Percentiles rank a stretch among this genome's conserved stretches.
Conservation (phyloP, 768 basidiomycete species). For the Mycena vulgaris region DNA sequence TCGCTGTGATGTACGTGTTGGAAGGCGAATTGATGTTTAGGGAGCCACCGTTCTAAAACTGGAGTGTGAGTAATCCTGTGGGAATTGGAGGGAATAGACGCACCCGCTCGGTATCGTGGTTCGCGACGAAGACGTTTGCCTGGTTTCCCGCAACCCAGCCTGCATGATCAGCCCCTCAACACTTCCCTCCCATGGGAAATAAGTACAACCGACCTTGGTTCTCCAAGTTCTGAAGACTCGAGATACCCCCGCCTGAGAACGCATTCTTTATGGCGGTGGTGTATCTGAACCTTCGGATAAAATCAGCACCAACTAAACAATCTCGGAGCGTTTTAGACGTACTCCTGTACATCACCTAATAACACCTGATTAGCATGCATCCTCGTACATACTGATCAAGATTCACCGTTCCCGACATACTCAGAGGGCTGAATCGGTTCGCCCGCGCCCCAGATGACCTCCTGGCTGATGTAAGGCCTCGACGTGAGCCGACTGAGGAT, state of each 20-base stretch:
- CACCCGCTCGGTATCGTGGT: constrained; percentile 80
- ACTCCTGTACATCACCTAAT: constrained; percentile 77
- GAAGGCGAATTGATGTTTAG: constrained; percentile 73
- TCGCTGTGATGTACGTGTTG: constrained; percentile 75
- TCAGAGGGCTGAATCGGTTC: constrained; percentile 70
- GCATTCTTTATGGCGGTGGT: constrained; percentile 66
- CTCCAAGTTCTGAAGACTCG: constrained; percentile 66
- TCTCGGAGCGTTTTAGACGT: neutral
- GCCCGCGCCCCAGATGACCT: constrained; percentile 67
- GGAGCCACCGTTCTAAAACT: constrained; percentile 63
- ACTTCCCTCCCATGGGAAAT: neutral
- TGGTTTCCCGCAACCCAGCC: constrained; percentile 69
- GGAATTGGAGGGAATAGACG: constrained; percentile 20
- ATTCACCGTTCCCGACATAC: constrained; percentile 66
- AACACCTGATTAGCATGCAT: neutral
- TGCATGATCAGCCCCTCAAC: constrained; percentile 38
- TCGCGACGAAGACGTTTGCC: constrained; percentile 78
- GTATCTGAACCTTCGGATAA: constrained; percentile 68
- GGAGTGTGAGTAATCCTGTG: neutral
- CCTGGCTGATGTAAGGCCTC: constrained; percentile 74
- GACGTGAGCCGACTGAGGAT: constrained; percentile 62
- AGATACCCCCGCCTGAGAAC: constrained; percentile 67
- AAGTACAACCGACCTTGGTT: constrained; percentile 54
- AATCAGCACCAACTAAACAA: neutral
- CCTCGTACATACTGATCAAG: neutral